Evolutionary conservation across 768 basidiomycete species (phyloP).

Genomic region (Suillus brevipes): DNA sequence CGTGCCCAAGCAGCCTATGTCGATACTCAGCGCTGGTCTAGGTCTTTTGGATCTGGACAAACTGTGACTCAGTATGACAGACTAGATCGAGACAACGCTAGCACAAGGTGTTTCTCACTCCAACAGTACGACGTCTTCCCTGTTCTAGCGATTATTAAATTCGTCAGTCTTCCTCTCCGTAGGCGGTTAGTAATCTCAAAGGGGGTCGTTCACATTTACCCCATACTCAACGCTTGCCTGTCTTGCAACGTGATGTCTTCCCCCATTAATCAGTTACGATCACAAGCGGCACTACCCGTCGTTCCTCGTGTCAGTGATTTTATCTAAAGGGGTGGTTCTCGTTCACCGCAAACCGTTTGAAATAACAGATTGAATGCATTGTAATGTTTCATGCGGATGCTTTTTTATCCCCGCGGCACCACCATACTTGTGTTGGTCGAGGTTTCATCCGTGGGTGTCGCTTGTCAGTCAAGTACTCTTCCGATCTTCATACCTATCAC

Average conservation of each 20-base stretch:
- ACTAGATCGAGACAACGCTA: background rate
- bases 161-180: background rate
- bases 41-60: background rate
- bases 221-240: background rate
- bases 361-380: background rate
- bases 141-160: background rate
- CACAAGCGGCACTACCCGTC: background rate
- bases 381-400: background rate
- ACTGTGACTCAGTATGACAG: background rate
- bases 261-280: background rate
- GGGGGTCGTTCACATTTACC: background rate
- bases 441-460: background rate
- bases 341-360: background rate
- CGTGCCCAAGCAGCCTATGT: background rate
- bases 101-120: background rate
- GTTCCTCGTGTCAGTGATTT: background rate
- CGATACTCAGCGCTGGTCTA: background rate
- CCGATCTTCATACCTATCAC: background rate
- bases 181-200: background rate
- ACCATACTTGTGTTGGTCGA: background rate
- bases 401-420: background rate
- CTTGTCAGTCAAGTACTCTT: background rate
- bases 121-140: background rate
- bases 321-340: background rate
- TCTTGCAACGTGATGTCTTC: background rate